These are phyloP conservation scores for Mallotus japonicus DNA, from an alignment of 441 rosid genomes.

Conservation along the genomic window DNA sequence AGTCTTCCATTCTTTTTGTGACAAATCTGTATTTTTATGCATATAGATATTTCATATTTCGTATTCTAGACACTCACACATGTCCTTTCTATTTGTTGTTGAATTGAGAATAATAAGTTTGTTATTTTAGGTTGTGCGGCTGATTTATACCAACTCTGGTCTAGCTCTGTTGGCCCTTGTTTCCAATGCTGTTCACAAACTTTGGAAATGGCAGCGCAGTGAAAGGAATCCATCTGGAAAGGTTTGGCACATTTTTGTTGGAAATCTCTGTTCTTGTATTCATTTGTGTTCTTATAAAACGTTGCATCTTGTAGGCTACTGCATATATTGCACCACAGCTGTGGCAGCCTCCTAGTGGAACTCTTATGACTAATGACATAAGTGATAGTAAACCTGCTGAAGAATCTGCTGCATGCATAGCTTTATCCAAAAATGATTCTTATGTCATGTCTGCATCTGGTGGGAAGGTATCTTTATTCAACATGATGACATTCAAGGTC, in stretches of 20 bases:
- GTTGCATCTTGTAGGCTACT: constrained; percentile 44
- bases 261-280: neutral
- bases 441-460: constrained; percentile 82
- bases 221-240: constrained; percentile 58
- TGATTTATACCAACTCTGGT: constrained; percentile 69
- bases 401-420: constrained; percentile 60
- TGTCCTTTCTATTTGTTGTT: constrained; percentile 1
- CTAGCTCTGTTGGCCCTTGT: constrained; percentile 58
- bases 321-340: constrained; percentile 50
- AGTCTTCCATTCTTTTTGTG: neutral
- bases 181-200: constrained; percentile 58
- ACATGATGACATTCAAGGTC: constrained; percentile 80
- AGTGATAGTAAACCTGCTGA: constrained; percentile 49
- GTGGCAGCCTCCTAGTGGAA: constrained; percentile 68
- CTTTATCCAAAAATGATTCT: constrained; percentile 72
- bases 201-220: constrained; percentile 71
- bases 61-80: neutral
- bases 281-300: constrained; percentile 9
- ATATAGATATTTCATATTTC: neutral
- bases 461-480: constrained; percentile 72
- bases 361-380: constrained; percentile 55
- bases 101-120: constrained; percentile 3
- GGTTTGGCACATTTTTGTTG: constrained; percentile 30
- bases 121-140: constrained; percentile 46
- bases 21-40: neutral